phyloP scores from a whole-genome alignment of 2,329 filamentous ascomycete genomes.

The Cordyceps pruinosa region DNA sequence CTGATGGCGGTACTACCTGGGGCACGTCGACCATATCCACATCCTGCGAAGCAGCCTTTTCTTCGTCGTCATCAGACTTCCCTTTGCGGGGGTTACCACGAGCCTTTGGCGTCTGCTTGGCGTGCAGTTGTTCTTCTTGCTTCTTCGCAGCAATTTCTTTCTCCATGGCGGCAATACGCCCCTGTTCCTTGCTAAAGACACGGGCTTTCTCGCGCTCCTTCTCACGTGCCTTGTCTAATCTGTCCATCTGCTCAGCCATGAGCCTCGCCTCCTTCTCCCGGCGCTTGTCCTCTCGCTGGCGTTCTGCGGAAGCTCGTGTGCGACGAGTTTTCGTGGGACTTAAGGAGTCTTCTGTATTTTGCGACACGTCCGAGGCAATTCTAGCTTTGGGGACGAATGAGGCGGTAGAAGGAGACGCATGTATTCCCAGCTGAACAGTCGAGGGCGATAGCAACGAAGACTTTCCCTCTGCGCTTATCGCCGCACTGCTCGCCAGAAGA shows the following conservation, averaged over 20 bases:
- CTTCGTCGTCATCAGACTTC: conserved; percentile 28
- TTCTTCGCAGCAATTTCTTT: conserved; percentile 46
- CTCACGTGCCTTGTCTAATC: conserved; percentile 60
- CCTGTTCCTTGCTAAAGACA: conserved; percentile 51
- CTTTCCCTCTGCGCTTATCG: conserved; percentile 56
- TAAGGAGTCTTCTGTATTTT: conserved; percentile 15
- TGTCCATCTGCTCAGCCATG: conserved; percentile 52
- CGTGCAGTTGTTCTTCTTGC: conserved; percentile 38
- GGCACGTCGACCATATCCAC: conserved; percentile 52
- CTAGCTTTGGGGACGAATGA: conserved; percentile 30
- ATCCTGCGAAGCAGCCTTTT: conserved; percentile 34
- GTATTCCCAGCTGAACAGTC: conserved; percentile 36
- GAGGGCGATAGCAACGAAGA: conserved; percentile 50
- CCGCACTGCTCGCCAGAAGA: conserved; percentile 71
- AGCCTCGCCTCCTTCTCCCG: conserved; percentile 58
- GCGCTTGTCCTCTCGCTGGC: conserved; percentile 59
- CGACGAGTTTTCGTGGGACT: conserved; percentile 42
- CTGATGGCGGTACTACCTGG: conserved; percentile 51
- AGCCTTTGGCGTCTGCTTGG: conserved; percentile 36
- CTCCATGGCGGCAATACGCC: conserved; percentile 47
- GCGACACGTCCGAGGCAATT: conserved; percentile 17
- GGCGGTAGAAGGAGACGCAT: conserved; percentile 42
- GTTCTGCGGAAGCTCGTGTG: conserved; percentile 53
- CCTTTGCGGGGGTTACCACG: conserved; percentile 47
- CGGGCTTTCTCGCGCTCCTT: conserved; percentile 64